Conservation (phyloP, 495 filamentous ascomycete genomes). For the Xylaria sp. region DNA sequence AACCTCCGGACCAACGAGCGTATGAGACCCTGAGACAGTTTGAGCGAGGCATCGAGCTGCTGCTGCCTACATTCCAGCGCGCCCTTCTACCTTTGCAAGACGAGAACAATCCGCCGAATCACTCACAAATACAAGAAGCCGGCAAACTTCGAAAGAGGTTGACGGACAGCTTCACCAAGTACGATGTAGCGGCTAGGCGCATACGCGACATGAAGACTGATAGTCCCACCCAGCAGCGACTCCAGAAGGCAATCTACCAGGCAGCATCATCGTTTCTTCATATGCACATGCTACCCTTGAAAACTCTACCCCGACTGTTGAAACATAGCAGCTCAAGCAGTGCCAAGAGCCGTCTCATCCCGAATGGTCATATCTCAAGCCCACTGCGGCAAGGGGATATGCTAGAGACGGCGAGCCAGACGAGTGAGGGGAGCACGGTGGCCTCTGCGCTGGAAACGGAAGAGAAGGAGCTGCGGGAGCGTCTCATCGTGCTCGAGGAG, state of each 20-base stretch:
- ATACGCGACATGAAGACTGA: conserved; percentile 77
- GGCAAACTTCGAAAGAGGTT: conserved; percentile 89
- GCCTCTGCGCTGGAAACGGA: conserved; percentile 80
- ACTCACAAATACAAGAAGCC: conserved; percentile 81
- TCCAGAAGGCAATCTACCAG: conserved; percentile 87
- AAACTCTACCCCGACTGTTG: conserved; percentile 81
- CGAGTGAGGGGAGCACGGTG: conserved; percentile 65
- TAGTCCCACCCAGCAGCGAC: conserved; percentile 72
- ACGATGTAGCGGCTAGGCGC: conserved; percentile 82
- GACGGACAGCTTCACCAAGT: conserved; percentile 89
- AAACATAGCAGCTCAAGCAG: conserved; percentile 67
- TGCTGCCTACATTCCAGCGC: conserved; percentile 88
- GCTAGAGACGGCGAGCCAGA: conserved; percentile 66
- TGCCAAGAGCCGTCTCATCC: conserved; percentile 47
- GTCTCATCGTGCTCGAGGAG: conserved; percentile 90
- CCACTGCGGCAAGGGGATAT: conserved; percentile 54
- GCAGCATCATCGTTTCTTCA: conserved; percentile 86
- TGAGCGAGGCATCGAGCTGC: conserved; percentile 81
- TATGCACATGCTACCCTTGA: conserved; percentile 90
- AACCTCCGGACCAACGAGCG: conserved; percentile 77
- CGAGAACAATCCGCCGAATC: conserved; percentile 65
- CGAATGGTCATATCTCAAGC: conserved; percentile 45
- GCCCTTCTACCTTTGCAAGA: conserved; percentile 64
- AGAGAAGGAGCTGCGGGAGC: conserved; percentile 85
- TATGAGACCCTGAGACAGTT: conserved; percentile 92